Evolutionary conservation across 768 basidiomycete genomes (phyloP).

Genomic region (Collybia mongolica): DNA sequence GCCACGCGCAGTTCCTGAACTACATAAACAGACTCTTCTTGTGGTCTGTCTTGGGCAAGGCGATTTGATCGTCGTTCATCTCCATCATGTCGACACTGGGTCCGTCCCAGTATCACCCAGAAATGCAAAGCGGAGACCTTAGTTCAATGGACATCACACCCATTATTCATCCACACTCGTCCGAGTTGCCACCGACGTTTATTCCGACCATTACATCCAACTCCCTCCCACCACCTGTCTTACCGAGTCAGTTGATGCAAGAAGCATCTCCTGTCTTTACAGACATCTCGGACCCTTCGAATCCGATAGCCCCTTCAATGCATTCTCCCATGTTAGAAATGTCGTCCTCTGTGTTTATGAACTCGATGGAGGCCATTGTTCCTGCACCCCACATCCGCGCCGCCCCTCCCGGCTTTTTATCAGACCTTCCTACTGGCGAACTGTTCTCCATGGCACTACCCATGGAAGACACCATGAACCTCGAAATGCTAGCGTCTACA

Average conservation of each 20-base stretch:
- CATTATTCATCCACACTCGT: slow-evolving; percentile 22
- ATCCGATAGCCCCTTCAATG: slow-evolving; percentile 26
- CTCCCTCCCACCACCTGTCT: slow-evolving; percentile 16
- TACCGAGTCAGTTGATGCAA: slow-evolving; percentile 26
- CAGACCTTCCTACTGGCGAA: slow-evolving; percentile 37
- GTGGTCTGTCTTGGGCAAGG: neutral
- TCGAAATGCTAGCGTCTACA: slow-evolving; percentile 36
- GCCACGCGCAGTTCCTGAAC: slow-evolving; percentile 9
- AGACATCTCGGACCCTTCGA: slow-evolving; percentile 24
- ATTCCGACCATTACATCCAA: slow-evolving; percentile 15
- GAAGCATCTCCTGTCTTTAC: slow-evolving; percentile 33
- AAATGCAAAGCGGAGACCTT: slow-evolving; percentile 22
- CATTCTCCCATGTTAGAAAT: slow-evolving; percentile 40
- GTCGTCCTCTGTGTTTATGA: slow-evolving; percentile 31
- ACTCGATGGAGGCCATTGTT: slow-evolving; percentile 30
- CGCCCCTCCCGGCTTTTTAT: slow-evolving; percentile 35
- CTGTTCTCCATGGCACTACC: slow-evolving; percentile 29
- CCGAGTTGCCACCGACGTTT: slow-evolving; percentile 23
- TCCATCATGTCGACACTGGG: slow-evolving; percentile 18
- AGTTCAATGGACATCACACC: slow-evolving; percentile 36
- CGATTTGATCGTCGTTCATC: slow-evolving; percentile 5
- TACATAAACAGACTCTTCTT: slow-evolving; percentile 8
- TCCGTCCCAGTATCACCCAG: slow-evolving; percentile 30
- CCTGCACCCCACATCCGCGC: slow-evolving; percentile 23
- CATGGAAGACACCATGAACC: slow-evolving; percentile 32